phyloP scores from a whole-genome alignment of 2,329 filamentous ascomycete species.

The Teratosphaeria destructans region DNA sequence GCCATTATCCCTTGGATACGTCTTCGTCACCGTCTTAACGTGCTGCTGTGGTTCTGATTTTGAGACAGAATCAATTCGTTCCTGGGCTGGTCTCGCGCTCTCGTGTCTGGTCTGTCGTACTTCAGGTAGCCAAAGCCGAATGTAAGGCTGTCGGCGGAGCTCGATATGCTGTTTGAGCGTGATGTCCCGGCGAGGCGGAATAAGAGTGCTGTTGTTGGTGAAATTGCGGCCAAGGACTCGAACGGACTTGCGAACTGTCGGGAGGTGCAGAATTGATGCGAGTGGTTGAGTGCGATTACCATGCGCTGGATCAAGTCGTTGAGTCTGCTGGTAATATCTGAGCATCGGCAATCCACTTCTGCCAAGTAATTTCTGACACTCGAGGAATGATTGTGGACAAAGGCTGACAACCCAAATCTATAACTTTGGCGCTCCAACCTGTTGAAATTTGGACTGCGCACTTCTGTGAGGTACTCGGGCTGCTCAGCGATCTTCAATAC shows the following conservation, averaged over 20 bases:
- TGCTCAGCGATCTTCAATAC: too few species aligned
- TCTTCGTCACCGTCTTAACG: neutral
- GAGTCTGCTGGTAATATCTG: too few species aligned
- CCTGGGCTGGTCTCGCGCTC: conserved; percentile 28
- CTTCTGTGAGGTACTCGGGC: too few species aligned
- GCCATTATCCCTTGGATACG: conserved; percentile 64
- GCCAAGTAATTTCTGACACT: too few species aligned
- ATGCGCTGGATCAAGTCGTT: too few species aligned
- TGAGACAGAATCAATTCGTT: too few species aligned
- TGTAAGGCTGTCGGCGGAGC: conserved; percentile 41
- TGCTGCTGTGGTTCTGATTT: neutral
- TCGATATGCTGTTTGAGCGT: conserved; percentile 44
- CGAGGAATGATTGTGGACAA: too few species aligned
- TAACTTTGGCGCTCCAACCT: too few species aligned
- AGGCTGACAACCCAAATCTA: too few species aligned
- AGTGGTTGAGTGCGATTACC: neutral
- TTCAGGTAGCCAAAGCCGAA: conserved; percentile 32
- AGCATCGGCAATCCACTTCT: too few species aligned
- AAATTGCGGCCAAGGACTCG: neutral
- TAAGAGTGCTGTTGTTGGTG: neutral
- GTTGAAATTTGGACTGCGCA: too few species aligned
- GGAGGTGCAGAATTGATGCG: neutral
- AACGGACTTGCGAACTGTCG: too few species aligned
- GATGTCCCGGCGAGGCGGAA: neutral
- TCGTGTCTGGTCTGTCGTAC: conserved; percentile 30